Evolutionary conservation across 345 rosid genomes (phyloP), one percentile per base, ranked within the genome.

Genomic region (Draba incana): DNA sequence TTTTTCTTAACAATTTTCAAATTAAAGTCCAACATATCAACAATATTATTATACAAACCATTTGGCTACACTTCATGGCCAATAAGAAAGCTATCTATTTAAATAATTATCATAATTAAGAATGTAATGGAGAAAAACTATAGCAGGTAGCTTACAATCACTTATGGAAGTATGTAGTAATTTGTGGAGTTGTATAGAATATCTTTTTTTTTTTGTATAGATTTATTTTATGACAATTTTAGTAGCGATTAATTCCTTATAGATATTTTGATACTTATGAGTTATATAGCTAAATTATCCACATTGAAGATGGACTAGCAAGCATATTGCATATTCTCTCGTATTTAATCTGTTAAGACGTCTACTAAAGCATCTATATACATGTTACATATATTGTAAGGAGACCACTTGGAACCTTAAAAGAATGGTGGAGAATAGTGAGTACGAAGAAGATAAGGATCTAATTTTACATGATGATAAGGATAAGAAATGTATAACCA

Each of bases 351-450:
- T 7, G 24, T 73, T 31, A 1, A 58, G 59, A 49, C 42, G 66
- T 58, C 23, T n/a, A 13, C 23, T 38, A 49, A 35, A 57, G 70
- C 49, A 64, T 60, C 35, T 64, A 20, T 56, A 57, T 49, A 31
- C 58, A 65, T 57, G 54, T 73, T 65, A 42, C 54, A 50, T 41
- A 50, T 41, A 51, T 59, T 59, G 67, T 57, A 31, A 59, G 62
- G 67, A 59, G 67, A 15, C 25, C 55, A 66, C 41, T 44, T 28
- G 57, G 43, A 51, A 66, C 50, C 25, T 42, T 53, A 66, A 66
- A 74, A 58, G 68, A 59, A 74, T 66, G 68, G 77, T 73, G 72
- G 72, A 66, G 77, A 42, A 50, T 43, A 58, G 57, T 42, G 27
- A 72, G 70, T 48, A 43, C 33, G 24, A 45, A 9, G 66, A 72